phyloP scores from a whole-genome alignment of 768 basidiomycete species.

The Amanita pallidorosea region DNA sequence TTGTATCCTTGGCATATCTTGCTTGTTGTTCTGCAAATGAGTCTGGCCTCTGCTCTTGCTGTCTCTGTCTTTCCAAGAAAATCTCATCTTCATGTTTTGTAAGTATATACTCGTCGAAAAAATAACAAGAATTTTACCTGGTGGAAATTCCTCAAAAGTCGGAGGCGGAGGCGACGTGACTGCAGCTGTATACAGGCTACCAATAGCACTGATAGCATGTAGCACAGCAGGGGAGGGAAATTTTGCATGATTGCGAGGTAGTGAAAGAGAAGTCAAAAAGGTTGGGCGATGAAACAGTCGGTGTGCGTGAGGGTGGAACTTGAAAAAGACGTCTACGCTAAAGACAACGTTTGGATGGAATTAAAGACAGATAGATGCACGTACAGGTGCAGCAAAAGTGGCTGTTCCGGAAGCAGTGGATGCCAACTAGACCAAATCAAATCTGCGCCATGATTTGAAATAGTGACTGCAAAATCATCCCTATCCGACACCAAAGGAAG shows the following conservation, averaged over 20 bases:
- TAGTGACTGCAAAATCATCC: not conserved
- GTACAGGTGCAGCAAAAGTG: constrained; percentile 56
- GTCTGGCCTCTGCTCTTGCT: constrained; percentile 35
- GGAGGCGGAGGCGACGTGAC: constrained; percentile 46
- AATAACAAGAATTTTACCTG: constrained; percentile 22
- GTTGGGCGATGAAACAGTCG: constrained; percentile 58
- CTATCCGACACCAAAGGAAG: not conserved
- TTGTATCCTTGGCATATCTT: constrained; percentile 37
- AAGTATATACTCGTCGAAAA: not conserved
- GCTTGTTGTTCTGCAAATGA: constrained; percentile 62
- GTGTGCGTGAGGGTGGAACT: constrained; percentile 62
- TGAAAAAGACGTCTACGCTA: constrained; percentile 74
- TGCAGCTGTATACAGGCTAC: constrained; percentile 65
- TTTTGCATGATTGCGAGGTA: constrained; percentile 58
- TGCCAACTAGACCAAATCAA: constrained; percentile 54
- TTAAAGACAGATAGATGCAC: constrained; percentile 13
- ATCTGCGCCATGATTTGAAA: constrained; percentile 18
- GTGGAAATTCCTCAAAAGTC: constrained; percentile 35
- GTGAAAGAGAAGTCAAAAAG: constrained; percentile 52
- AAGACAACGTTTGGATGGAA: not conserved
- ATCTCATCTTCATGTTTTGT: constrained; percentile 34
- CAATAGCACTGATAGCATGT: constrained; percentile 81
- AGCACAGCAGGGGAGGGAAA: constrained; percentile 66
- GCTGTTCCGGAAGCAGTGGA: constrained; percentile 45
- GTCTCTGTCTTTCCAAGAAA: constrained; percentile 34